phyloP scores from a whole-genome alignment of 371 early-diverging fungal genomes.

The Basidiobolus meristosporus region DNA sequence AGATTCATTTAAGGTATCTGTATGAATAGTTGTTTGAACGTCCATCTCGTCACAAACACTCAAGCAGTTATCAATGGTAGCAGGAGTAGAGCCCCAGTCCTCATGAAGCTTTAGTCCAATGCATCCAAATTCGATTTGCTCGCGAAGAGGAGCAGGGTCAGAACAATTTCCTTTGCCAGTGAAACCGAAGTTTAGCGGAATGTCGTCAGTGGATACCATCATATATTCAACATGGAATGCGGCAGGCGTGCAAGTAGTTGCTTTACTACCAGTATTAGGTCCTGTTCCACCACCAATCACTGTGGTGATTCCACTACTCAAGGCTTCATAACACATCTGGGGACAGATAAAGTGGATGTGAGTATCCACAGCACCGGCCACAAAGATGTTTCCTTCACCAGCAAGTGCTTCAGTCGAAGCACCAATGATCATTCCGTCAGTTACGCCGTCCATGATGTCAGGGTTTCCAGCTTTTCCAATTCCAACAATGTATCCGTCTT shows the following conservation, averaged over 20 bases:
- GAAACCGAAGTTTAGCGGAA: conserved; percentile 80
- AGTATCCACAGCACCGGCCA: conserved; percentile 81
- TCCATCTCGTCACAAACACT: conserved; percentile 70
- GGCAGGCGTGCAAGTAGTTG: conserved; percentile 86
- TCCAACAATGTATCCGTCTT: conserved; percentile 57
- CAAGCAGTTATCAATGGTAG: conserved; percentile 78
- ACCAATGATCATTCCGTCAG: conserved; percentile 73
- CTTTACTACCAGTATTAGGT: conserved; percentile 83
- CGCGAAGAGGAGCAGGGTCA: conserved; percentile 35
- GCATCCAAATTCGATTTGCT: conserved; percentile 73
- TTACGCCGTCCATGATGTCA: conserved; percentile 78
- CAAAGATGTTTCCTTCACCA: conserved; percentile 76
- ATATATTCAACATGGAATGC: conserved; percentile 58
- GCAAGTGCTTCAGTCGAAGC: conserved; percentile 76
- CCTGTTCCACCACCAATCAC: conserved; percentile 90
- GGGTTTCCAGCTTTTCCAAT: conserved; percentile 96
- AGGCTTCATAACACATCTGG: conserved; percentile 59
- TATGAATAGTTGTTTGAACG: conserved; percentile 70
- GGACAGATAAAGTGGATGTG: conserved; percentile 89
- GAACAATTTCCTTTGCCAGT: conserved; percentile 86
- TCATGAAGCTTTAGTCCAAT: conserved; percentile 86
- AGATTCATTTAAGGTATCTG: conserved; percentile 85
- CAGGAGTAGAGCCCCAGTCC: conserved; percentile 87
- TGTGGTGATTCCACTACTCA: conserved; percentile 74
- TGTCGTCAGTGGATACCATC: conserved; percentile 66